Conservation (phyloP, 345 rosid species). For the Citrus trifoliata region DNA sequence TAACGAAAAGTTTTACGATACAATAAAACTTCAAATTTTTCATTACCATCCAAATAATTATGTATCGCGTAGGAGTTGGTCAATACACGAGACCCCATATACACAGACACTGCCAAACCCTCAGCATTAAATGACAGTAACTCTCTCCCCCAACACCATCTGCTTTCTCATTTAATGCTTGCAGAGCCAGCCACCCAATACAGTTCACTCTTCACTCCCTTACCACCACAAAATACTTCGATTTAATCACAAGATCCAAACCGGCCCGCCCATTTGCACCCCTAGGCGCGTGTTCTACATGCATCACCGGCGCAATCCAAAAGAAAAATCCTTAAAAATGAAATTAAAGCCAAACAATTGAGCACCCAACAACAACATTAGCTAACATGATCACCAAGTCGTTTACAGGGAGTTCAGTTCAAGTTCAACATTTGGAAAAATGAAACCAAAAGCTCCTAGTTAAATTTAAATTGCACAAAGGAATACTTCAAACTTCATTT, state of each 20-base stretch:
- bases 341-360: too few relatives aligned
- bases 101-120: constrained; percentile 3
- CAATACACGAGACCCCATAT: neutral
- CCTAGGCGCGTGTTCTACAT: neutral
- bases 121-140: constrained; percentile 29
- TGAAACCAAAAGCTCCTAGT: too few relatives aligned
- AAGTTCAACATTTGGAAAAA: too few relatives aligned
- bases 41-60: neutral
- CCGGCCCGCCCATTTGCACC: neutral
- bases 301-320: too few relatives aligned
- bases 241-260: neutral
- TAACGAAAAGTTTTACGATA: neutral
- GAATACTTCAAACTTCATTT: too few relatives aligned
- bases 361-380: too few relatives aligned
- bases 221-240: neutral
- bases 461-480: too few relatives aligned
- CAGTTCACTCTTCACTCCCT: neutral
- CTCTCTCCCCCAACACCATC: constrained; percentile 29
- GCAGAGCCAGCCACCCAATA: too few relatives aligned
- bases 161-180: constrained; percentile 35
- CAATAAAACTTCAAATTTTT: too few relatives aligned
- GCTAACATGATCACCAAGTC: too few relatives aligned
- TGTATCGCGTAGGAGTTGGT: constrained; percentile 18
- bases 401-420: too few relatives aligned
- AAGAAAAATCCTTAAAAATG: too few relatives aligned